Percentiles rank a stretch among this genome's conserved stretches.
phyloP scores from a whole-genome alignment of 495 filamentous ascomycete genomes.

The Aspergillus coremiiformis region DNA sequence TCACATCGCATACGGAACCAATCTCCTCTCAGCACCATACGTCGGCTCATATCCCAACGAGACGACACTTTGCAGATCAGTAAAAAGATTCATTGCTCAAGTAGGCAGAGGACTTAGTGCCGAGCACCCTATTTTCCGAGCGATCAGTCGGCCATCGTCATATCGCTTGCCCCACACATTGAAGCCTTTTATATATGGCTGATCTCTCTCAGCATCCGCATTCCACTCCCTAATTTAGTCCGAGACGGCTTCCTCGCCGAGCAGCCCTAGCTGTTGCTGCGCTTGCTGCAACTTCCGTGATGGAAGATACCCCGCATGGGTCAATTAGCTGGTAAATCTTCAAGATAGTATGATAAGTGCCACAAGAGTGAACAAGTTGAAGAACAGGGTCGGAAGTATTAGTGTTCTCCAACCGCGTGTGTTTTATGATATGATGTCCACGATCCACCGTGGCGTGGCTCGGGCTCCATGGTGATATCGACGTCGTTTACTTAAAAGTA shows the following conservation, averaged over 20 bases:
- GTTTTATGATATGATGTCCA: constrained; percentile 29
- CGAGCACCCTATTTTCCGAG: constrained; percentile 31
- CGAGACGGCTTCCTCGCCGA: constrained; percentile 31
- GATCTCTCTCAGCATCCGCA: constrained; percentile 30
- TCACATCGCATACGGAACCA: constrained; percentile 30
- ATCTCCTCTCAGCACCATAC: constrained; percentile 30
- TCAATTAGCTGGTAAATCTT: neutral
- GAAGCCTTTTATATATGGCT: constrained; percentile 31
- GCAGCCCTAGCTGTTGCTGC: constrained; percentile 18
- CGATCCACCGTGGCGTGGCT: constrained; percentile 28
- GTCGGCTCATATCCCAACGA: constrained; percentile 32
- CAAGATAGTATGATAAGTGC: constrained; percentile 2
- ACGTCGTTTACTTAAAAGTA: neutral
- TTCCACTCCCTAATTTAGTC: constrained; percentile 27
- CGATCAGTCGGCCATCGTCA: constrained; percentile 33
- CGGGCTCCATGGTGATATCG: neutral
- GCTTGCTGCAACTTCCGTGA: constrained; percentile 11
- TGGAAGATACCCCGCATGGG: constrained; percentile 26
- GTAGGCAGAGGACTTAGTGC: constrained; percentile 7
- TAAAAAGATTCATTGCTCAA: neutral
- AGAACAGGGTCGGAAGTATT: constrained; percentile 29
- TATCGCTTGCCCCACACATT: constrained; percentile 36
- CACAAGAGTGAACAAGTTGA: constrained; percentile 21
- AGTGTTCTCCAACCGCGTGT: constrained; percentile 22
- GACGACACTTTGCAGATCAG: constrained; percentile 27